phyloP scores from a whole-genome alignment of 2,329 filamentous ascomycete genomes.

The Pezicula radicicola region DNA sequence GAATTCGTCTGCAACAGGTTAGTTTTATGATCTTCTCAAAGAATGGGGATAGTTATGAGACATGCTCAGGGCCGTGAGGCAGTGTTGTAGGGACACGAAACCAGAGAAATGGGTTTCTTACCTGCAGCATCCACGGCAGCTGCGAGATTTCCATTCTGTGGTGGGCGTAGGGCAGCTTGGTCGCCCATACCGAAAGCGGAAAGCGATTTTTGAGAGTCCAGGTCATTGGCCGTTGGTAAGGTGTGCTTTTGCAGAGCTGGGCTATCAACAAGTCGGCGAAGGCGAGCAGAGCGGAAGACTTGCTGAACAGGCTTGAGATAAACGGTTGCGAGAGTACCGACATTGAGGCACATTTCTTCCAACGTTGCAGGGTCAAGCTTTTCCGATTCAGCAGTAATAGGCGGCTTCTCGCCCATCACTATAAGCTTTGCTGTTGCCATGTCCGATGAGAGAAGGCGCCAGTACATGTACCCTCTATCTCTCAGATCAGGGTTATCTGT shows the following conservation, averaged over 20 bases:
- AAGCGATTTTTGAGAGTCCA: slow-evolving; percentile 58
- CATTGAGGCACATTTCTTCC: slow-evolving; percentile 95
- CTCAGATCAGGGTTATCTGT: slow-evolving; percentile 98
- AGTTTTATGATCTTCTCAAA: too few relatives aligned
- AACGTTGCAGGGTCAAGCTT: slow-evolving; percentile 87
- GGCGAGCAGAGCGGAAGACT: slow-evolving; percentile 87
- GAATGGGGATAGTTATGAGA: too few relatives aligned
- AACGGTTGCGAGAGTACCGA: slow-evolving; percentile 93
- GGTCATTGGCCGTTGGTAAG: slow-evolving; percentile 48
- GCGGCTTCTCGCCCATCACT: slow-evolving; percentile 96
- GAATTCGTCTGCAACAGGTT: slow-evolving; percentile 60
- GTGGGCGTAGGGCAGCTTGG: slow-evolving; percentile 25
- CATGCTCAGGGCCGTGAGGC: too few relatives aligned
- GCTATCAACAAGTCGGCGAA: slow-evolving; percentile 74
- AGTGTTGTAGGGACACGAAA: too few relatives aligned
- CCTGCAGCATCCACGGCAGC: slow-evolving; percentile 74
- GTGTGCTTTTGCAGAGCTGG: slow-evolving; percentile 79
- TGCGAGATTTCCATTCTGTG: slow-evolving; percentile 45
- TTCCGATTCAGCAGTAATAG: slow-evolving; percentile 94
- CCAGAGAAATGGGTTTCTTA: too few relatives aligned
- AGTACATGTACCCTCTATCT: slow-evolving; percentile 98
- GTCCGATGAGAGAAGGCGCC: slow-evolving; percentile 91
- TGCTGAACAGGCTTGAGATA: slow-evolving; percentile 98
- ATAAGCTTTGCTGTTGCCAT: slow-evolving; percentile 81
- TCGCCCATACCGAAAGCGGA: slow-evolving; percentile 51